Evolutionary conservation across 2,329 filamentous ascomycete genomes (phyloP), one percentile per base, ranked within the genome.

Genomic region (Xylariaceae sp.): DNA sequence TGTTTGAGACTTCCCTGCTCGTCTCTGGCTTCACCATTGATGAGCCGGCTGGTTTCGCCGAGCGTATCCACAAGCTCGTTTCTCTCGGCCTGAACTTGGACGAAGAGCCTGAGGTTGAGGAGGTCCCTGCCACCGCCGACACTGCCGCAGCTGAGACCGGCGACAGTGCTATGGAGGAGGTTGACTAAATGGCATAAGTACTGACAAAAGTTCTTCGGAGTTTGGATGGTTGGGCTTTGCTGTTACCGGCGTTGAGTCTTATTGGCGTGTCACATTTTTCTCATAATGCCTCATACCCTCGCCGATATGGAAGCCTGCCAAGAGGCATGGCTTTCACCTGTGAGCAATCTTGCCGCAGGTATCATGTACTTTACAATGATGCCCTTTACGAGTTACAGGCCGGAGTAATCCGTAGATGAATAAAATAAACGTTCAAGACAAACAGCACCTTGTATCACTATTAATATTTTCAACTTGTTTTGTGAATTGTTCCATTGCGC

Each of bases 11-110:
- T 56, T 97, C 93, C 32, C 87, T 98, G 48, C 82, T 98, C 47
- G 93, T 97, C 64, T 97, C 93, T 59, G 93, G 93, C 62, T 98
- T 98, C 87, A 97, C 93, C 68, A 97, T 98, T 60, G 93, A 98
- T 48, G 93, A 98, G 81, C 93, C 93, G 52, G 89, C 93, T 59
- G 86, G 88, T 72, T 98, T 97, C 68, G 89, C 93, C 54, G 90
- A 96, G 81, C 91, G 93, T 68, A 97, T 98, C 68, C 91, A 98
- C 87, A 96, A 96, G 86, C 89, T 98, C 55, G 90, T 98, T 54
- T 94, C 91, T 57, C 85, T 98, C 50, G 93, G 93, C 60, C 78
- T 98, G 66, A 96, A 97, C 80, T 87, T 98, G 52, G 91, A 97
- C 58, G 91, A 96, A 76, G 86, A 90, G 64, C 82, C 87, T 43